phyloP scores from a whole-genome alignment of 2,329 filamentous ascomycete genomes.

The Leptodontidium sp. region DNA sequence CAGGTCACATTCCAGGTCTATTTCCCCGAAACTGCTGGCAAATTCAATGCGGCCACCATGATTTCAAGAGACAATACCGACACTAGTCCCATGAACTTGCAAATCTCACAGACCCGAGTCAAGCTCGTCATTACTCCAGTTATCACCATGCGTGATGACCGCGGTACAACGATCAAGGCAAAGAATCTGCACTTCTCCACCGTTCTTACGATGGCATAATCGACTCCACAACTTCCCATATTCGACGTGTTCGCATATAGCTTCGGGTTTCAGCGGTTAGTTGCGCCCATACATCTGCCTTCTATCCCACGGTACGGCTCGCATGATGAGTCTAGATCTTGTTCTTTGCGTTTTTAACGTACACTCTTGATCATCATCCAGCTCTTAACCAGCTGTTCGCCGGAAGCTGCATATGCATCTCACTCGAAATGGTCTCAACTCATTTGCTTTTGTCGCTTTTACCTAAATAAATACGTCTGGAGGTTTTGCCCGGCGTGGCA shows the following conservation, averaged over 20 bases:
- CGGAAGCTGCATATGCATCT: background rate
- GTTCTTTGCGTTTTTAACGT: background rate
- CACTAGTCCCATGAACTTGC: constrained; percentile 53
- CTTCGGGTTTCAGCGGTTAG: background rate
- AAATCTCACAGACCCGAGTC: constrained; percentile 60
- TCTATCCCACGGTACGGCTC: background rate
- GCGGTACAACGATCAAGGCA: constrained; percentile 37
- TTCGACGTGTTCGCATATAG: background rate
- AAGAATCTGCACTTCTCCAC: constrained; percentile 40
- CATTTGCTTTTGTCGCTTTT: constrained; percentile 1
- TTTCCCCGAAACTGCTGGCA: constrained; percentile 59
- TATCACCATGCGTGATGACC: constrained; percentile 62
- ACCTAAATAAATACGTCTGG: background rate
- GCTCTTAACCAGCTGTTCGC: no score
- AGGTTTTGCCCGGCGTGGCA: background rate
- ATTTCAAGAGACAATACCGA: constrained; percentile 51
- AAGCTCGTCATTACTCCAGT: constrained; percentile 62
- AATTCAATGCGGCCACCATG: constrained; percentile 60
- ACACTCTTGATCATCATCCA: background rate
- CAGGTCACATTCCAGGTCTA: constrained; percentile 53
- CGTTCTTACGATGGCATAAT: constrained; percentile 41
- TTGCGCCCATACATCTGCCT: background rate
- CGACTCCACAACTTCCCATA: background rate
- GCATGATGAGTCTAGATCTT: background rate
- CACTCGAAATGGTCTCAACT: background rate